Evolutionary conservation across 306 rosid genomes (phyloP).

Genomic region (Corylus heterophylla): DNA sequence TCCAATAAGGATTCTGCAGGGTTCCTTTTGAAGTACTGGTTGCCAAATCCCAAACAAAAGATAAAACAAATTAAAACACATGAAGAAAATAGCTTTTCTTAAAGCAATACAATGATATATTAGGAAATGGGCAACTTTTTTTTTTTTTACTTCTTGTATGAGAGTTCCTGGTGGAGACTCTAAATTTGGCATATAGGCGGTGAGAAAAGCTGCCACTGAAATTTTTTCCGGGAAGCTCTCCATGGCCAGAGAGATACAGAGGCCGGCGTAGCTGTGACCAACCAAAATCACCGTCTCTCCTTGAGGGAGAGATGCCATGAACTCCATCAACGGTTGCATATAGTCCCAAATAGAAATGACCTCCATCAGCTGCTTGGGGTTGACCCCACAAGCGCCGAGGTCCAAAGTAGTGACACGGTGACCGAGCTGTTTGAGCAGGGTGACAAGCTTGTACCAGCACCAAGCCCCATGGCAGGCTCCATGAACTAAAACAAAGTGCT

Average conservation of each 20-base stretch:
- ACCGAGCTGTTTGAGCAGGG: slow-evolving; percentile 29
- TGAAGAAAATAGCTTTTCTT: background rate
- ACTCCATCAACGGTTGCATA: slow-evolving; percentile 36
- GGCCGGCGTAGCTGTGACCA: slow-evolving; percentile 55
- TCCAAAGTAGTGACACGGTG: slow-evolving; percentile 48
- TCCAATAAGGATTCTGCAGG: background rate
- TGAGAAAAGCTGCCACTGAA: slow-evolving; percentile 39
- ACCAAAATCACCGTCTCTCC: slow-evolving; percentile 41
- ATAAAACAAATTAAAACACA: background rate
- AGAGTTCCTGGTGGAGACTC: slow-evolving; percentile 22
- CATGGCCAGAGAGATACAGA: slow-evolving; percentile 47
- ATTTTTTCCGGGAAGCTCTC: slow-evolving; percentile 48
- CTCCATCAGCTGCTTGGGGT: slow-evolving; percentile 35
- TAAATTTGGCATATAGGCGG: slow-evolving; percentile 39
- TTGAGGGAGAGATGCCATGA: slow-evolving; percentile 34
- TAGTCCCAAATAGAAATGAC: slow-evolving; percentile 36
- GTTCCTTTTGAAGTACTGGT: background rate
- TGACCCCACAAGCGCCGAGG: slow-evolving; percentile 44
- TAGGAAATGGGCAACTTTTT: background rate
- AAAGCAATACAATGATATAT: background rate
- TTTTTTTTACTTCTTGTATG: slow-evolving; percentile 27
- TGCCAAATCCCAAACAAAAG: background rate
- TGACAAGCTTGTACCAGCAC: slow-evolving; percentile 54
- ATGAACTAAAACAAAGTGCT: slow-evolving; percentile 54
- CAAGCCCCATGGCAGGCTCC: slow-evolving; percentile 57